Evolutionary conservation across 768 basidiomycete species (phyloP).

Genomic region (Boletus speciosus): DNA sequence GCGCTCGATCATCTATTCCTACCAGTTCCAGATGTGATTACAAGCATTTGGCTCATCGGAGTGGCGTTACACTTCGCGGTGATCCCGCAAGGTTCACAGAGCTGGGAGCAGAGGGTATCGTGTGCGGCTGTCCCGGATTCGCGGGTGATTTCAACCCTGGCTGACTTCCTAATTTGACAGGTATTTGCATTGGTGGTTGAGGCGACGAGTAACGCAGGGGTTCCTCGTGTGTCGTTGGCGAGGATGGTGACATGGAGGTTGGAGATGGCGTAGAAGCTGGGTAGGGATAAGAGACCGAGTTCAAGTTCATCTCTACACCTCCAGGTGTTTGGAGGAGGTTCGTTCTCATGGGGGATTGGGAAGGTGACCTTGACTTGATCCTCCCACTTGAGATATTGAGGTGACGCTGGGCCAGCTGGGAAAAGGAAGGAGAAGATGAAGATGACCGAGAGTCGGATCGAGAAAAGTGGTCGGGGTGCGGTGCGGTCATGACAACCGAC

Average conservation of each 20-base stretch:
- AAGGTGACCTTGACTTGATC: conserved; percentile 29
- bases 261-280: conserved; percentile 51
- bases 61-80: conserved; percentile 23
- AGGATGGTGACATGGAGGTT: conserved; percentile 49
- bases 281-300: conserved; percentile 9
- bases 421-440: conserved; percentile 11
- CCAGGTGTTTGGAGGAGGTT: conserved; percentile 18
- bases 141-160: conserved; percentile 11
- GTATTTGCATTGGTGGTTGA: conserved; percentile 10
- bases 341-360: conserved; percentile 29
- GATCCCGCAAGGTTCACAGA: conserved; percentile 20
- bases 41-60: conserved; percentile 16
- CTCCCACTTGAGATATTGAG: conserved; percentile 21
- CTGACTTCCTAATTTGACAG: conserved; percentile 18
- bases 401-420: conserved; percentile 26
- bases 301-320: conserved; percentile 10
- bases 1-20: conserved; percentile 1
- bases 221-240: conserved; percentile 26
- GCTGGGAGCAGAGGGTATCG: conserved; percentile 9
- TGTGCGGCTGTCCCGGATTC: conserved; percentile 11
- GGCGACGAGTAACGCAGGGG: conserved; percentile 20
- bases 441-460: conserved; percentile 12
- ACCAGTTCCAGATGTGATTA: background rate
- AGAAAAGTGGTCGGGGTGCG: conserved; percentile 19
- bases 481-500: conserved; percentile 48